A percentile compares a stretch with the other conserved stretches of the same genome.
These are phyloP conservation scores for Backusella australiensis DNA, from an alignment of 192 early-diverging fungal genomes.

Conservation along the genomic window DNA sequence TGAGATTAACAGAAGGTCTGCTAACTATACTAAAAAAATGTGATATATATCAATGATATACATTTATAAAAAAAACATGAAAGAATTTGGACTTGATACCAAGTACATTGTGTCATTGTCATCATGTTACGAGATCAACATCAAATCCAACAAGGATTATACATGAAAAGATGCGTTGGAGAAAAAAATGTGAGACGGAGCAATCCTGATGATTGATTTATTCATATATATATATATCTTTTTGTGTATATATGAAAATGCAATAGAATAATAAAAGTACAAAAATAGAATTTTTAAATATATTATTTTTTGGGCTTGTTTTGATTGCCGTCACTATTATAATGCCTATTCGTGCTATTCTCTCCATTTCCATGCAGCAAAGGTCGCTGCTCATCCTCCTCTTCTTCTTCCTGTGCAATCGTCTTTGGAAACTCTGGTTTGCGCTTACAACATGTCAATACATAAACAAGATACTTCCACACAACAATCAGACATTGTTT, in stretches of 20 bases:
- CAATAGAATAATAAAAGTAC: background rate
- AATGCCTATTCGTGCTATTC: background rate
- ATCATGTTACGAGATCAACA: constrained; percentile 3
- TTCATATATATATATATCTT: background rate
- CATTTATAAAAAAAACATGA: constrained; percentile 10
- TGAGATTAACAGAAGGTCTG: no score
- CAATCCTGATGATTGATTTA: background rate
- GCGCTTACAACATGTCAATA: background rate
- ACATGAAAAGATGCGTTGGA: background rate
- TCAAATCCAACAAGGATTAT: background rate
- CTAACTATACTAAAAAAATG: no score
- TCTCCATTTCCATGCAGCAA: background rate
- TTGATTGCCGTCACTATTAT: background rate
- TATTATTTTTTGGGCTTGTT: background rate
- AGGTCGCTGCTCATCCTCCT: background rate
- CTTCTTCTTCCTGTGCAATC: background rate
- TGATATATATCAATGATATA: background rate
- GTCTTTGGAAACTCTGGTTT: background rate
- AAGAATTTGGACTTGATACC: background rate
- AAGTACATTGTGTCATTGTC: constrained; percentile 21
- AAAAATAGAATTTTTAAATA: no score
- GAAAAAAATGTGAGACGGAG: background rate
- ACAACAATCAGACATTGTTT: background rate
- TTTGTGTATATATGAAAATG: background rate
- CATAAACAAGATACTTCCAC: background rate